A percentile compares a stretch with the other conserved stretches of the same genome.
Evolutionary conservation across 2,329 filamentous ascomycete species (phyloP).

Genomic region (Didymella lethalis): DNA sequence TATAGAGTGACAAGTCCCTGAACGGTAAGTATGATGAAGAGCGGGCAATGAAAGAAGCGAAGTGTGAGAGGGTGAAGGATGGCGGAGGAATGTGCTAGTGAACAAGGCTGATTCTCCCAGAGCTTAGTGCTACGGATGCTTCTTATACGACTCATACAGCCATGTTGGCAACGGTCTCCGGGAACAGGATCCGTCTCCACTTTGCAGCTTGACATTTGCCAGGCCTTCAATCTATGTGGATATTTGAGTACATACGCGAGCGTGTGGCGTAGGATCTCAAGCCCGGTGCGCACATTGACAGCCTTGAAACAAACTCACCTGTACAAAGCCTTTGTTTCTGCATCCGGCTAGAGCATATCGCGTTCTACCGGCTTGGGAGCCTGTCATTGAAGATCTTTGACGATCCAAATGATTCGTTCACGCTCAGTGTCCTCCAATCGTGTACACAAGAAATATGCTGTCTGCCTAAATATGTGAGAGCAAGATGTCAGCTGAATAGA

Average conservation of each 20-base stretch:
- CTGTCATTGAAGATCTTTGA: neutral
- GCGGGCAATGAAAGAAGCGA: neutral
- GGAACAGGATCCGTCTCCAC: conserved; percentile 3
- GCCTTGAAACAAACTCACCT: conserved; percentile 13
- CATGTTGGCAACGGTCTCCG: neutral
- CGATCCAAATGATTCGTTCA: neutral
- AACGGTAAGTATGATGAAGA: neutral
- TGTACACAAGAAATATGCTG: neutral
- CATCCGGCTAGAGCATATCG: neutral
- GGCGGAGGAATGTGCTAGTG: neutral
- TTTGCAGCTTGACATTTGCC: conserved; percentile 10
- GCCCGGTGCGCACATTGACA: conserved; percentile 16
- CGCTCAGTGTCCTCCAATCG: too few species aligned
- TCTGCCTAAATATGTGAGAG: neutral
- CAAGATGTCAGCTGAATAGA: conserved; percentile 8
- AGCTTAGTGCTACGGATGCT: neutral
- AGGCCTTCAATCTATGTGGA: conserved; percentile 6
- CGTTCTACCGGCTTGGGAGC: neutral
- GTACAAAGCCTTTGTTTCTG: neutral
- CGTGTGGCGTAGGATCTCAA: neutral
- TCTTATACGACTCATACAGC: conserved; percentile 2
- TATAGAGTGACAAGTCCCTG: neutral
- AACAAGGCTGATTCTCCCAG: neutral
- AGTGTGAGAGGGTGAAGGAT: neutral
- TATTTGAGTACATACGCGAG: conserved; percentile 12